Base-by-base conservation (phyloP, 2,329 filamentous ascomycete genomes). In the Mycosphaerella sp. region DNA sequence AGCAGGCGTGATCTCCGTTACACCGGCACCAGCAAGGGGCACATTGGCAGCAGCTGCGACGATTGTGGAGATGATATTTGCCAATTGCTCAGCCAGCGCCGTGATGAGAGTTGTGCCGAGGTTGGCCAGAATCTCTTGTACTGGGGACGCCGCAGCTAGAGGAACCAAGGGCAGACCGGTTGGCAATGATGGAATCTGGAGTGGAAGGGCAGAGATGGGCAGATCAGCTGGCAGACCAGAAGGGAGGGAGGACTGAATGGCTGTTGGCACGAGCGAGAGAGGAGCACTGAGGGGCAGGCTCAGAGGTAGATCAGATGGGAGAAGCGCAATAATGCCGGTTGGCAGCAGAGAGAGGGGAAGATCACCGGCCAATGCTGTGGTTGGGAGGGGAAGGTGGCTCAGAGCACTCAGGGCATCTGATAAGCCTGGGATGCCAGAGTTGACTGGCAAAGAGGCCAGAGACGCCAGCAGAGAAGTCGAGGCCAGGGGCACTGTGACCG, bases 201-300 rank as follows among this genome's bases (percentile, higher is more conserved):
- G 36, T 34, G 46, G 42, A 13, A 53, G 42, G 10, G 39, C 51
- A 13, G 45, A 45, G 30, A 53, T 49, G 2, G 51, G 51, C 1
- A 54, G 42, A 25, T 54, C 37, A 3, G 34, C 46, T 17, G 51
- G 51, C 3, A 50, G 42, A 2, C 51, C 51, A 8, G 46, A 17
- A 27, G 51, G 51, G 2, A 54, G 42, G 4, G 17, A 14, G 12
- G 21, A 14, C 36, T 50, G 12, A 13, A 54, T 18, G 13, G 30
- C 43, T 8, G 51, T 42, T 32, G 51, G 51, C 16, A 54, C 32
- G 3, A 30, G 14, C 10, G 51, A 54, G 21, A 54, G 28, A 7
- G 51, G 51, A n/a, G 42, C 47, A 10, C 36, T 50, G 6, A 54
- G 17, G 12, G 46, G 51, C 28, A 54, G 13, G 39, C 34, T 45